Conservation (phyloP, 768 basidiomycete genomes). For the Leccinum longicurvipes region DNA sequence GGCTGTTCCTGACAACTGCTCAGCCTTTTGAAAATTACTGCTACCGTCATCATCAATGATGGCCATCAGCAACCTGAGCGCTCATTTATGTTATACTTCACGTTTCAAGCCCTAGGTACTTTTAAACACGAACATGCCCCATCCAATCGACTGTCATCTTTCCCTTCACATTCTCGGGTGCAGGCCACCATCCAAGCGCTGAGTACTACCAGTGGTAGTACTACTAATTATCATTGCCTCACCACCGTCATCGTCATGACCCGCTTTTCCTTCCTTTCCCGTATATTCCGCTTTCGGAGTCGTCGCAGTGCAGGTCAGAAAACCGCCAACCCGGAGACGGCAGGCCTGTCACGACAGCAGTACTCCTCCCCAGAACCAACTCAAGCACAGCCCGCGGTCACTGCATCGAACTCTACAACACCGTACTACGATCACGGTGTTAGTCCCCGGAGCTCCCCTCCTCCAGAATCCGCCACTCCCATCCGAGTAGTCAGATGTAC, state of each 20-base stretch:
- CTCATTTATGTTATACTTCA: neutral
- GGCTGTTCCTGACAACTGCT: conserved; percentile 1
- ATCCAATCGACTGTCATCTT: neutral
- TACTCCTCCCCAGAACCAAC: neutral
- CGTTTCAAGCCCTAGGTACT: neutral
- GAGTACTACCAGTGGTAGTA: neutral
- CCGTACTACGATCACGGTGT: neutral
- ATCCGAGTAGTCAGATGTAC: neutral
- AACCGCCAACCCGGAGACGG: neutral
- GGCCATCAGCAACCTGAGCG: neutral
- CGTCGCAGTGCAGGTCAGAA: conserved; percentile 6
- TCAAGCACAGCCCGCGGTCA: neutral
- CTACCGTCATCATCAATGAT: neutral
- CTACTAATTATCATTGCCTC: neutral
- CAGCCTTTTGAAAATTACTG: neutral
- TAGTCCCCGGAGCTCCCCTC: neutral
- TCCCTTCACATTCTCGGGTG: conserved; percentile 5
- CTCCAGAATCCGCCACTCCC: neutral
- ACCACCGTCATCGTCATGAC: conserved; percentile 5
- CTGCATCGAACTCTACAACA: neutral
- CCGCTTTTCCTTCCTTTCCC: conserved; percentile 16
- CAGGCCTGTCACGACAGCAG: neutral
- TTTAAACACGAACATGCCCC: neutral
- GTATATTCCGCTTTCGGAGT: conserved; percentile 15
- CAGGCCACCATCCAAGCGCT: conserved; percentile 6